Base-by-base conservation (phyloP, 2,329 filamentous ascomycete species). In the Neonectria ditissima region DNA sequence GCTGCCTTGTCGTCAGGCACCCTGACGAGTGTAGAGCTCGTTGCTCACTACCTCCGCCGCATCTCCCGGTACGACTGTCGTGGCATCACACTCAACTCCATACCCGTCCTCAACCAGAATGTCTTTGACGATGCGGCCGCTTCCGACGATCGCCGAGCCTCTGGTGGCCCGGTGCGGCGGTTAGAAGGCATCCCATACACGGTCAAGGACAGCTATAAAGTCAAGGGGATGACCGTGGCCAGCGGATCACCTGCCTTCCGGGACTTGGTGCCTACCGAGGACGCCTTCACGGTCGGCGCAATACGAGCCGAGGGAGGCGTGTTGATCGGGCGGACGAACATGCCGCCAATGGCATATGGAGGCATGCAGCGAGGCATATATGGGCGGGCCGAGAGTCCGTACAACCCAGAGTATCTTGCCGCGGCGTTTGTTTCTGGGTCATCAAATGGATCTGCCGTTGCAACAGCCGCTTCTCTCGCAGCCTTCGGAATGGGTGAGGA, bases 141-240 rank as follows among this genome's bases (percentile, higher is more conserved):
- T 0, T 77, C 77, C 0, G 77, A 78, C 7, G 69, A 71, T 28
- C 62, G 69, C 11, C 68, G 75, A 3, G 68, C 70, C 1, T 63
- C 70, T 0, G 65, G 60, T 5, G 52, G 8, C 5, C 62, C 57
- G 0, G 48, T 76, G 1, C 76, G 57, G 0, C 51, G 57, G 1
- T 37, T 88, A 0, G 85, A 89, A 66, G 85, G 87, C 1, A 86
- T 89, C 7, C 85, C 86, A 0, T 88, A 81, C 62, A 86, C 85
- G 0, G 77, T 87, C 67, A 89, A 89, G 71, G 86, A 89, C 69
- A 84, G 80, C 68, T 88, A 84, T 77, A 86, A 83, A 65, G 81
- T 84, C 28, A 78, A 79, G 24, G 83, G 83, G 1, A 81, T 88
- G 79, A 86, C 81, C 0, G 82, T 84, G 2, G 84, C 85, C 0